phyloP scores from a whole-genome alignment of 805 yeast genomes.

The Candida incommunis region DNA sequence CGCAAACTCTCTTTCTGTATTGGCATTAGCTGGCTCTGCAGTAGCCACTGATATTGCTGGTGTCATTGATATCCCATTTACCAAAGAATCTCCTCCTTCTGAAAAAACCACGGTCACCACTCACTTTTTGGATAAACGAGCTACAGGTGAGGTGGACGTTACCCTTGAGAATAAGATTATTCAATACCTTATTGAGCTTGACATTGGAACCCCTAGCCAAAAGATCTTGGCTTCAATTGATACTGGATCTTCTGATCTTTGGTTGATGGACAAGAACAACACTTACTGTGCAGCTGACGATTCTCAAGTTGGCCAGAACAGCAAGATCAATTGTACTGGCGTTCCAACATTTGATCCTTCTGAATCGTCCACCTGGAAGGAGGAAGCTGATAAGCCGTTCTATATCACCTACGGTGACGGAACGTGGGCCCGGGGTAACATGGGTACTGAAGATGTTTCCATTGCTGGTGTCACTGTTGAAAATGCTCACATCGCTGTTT shows the following conservation, averaged over 20 bases:
- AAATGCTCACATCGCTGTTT: slow-evolving; percentile 58
- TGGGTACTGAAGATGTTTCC: slow-evolving; percentile 47
- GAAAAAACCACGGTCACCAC: background rate
- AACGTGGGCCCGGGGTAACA: slow-evolving; percentile 38
- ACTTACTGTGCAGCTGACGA: slow-evolving; percentile 17
- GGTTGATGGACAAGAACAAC: slow-evolving; percentile 33
- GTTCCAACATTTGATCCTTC: background rate
- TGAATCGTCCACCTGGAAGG: background rate
- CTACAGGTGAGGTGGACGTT: background rate
- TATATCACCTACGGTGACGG: slow-evolving; percentile 27
- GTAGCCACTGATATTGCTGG: too few species aligned
- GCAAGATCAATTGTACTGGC: slow-evolving; percentile 1
- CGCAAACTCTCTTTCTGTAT: too few species aligned
- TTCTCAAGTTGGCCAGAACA: background rate
- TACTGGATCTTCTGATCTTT: slow-evolving; percentile 50
- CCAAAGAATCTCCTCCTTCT: background rate
- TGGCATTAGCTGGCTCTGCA: too few species aligned
- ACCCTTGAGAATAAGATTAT: background rate
- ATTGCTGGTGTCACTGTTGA: slow-evolving; percentile 39
- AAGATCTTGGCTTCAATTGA: slow-evolving; percentile 36
- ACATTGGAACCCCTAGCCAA: slow-evolving; percentile 36
- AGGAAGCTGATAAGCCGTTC: slow-evolving; percentile 10
- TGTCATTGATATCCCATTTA: background rate
- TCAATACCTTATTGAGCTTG: background rate
- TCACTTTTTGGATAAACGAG: background rate